Base-by-base conservation (phyloP, 1,284 basidiomycete genomes). In the Irpex rosettiformis region DNA sequence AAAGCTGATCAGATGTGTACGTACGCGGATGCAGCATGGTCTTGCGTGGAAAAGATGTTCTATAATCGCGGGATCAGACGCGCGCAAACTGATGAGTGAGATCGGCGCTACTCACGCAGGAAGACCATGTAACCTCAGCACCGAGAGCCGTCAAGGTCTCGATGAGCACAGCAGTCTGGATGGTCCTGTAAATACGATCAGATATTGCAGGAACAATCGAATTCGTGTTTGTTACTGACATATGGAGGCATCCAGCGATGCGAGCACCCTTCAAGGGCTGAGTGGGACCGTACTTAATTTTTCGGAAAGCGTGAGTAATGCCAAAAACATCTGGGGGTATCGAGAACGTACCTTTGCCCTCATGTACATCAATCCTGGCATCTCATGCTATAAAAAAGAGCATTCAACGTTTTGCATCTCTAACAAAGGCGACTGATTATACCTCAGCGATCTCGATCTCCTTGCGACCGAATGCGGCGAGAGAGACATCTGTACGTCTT, bases 1-100 rank as follows among this genome's bases (percentile, higher is more conserved):
- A 24, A 49, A 28, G 24, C 24, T 13, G 27, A 40, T 5, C 25
- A 24, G 55, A 33, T 59, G 29, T 37, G 29, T n/a, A 82, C 87
- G 70, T 72, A 92, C 88, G 94, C 97, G 65, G 96, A 93, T 61
- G 96, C 97, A 62, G 96, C 96, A 78, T 99, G 96, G 77, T 99
- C 96, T 75, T 96, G 97, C 59, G 96, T 99, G 58, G 97, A 99
- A 82, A 97, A 99, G 75, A 99, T 99, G 84, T 99, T 99, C 91
- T 92, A 53, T 16, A 24, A 18, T n/a, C n/a, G 28, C 7, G 51
- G 13, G 16, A 45, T 29, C 45, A 37, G 40, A 58, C 29, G 52
- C 47, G 55, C 37, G 21, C 13, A 53, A 25, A 10, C 51, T n/a
- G 24, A 28, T 33, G 53, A 51, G 51, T 24, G 1, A 60, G 27